phyloP scores from a whole-genome alignment of 768 basidiomycete species.

The Leucogyrophana mollusca region DNA sequence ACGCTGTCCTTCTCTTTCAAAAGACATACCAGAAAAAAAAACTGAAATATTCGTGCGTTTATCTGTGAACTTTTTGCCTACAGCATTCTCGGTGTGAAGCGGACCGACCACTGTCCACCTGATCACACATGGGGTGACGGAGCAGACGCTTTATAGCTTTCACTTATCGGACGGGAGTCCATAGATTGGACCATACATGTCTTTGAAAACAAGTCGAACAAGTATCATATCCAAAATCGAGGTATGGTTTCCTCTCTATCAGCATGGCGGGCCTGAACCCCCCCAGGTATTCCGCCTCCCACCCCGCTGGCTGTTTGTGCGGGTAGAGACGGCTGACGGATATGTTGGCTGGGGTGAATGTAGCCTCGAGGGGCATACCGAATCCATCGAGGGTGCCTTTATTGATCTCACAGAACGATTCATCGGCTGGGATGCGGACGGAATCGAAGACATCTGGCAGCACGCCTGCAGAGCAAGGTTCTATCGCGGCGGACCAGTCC shows the following conservation, averaged over 20 bases:
- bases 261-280: background rate
- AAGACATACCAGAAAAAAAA: no score
- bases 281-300: conserved; percentile 61
- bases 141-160: no score
- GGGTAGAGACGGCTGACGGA: conserved; percentile 62
- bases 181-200: conserved; percentile 6
- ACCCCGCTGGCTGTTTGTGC: conserved; percentile 72
- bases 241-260: conserved; percentile 8
- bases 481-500: conserved; percentile 69
- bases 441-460: conserved; percentile 75
- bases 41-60: no score
- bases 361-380: conserved; percentile 70
- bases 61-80: no score
- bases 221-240: conserved; percentile 29
- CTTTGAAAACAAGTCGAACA: conserved; percentile 10
- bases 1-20: no score
- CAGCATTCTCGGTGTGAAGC: no score
- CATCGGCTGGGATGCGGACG: conserved; percentile 57
- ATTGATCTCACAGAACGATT: conserved; percentile 59
- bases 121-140: no score
- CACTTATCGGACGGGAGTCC: no score
- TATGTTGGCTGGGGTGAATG: conserved; percentile 75
- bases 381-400: conserved; percentile 72
- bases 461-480: conserved; percentile 63
- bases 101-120: no score